A percentile compares a stretch with the other conserved stretches of the same genome.
phyloP scores from a whole-genome alignment of 768 basidiomycete genomes.

The Tylopilus felleus region DNA sequence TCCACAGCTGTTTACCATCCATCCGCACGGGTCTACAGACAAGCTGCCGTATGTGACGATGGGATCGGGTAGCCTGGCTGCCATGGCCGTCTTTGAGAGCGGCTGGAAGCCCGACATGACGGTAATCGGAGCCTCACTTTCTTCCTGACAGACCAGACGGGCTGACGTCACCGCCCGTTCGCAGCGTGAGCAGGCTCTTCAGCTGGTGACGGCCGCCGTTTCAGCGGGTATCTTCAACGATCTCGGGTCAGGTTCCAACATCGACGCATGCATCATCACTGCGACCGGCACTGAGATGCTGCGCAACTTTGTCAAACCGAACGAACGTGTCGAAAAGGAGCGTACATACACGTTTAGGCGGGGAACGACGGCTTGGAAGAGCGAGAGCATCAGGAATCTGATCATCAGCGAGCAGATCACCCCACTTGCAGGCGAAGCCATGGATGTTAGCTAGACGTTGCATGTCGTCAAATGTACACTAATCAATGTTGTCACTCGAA shows the following conservation, averaged over 20 bases:
- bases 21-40: slow-evolving; percentile 96
- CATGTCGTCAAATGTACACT: slow-evolving; percentile 2
- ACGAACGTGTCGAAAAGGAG: slow-evolving; percentile 78
- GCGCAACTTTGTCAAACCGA: slow-evolving; percentile 91
- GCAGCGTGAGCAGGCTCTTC: slow-evolving; percentile 78
- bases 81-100: slow-evolving; percentile 97
- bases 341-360: slow-evolving; percentile 65
- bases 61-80: slow-evolving; percentile 94
- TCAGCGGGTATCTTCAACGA: slow-evolving; percentile 99
- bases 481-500: neutral
- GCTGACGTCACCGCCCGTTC: slow-evolving; percentile 6
- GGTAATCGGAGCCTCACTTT: slow-evolving; percentile 40
- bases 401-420: slow-evolving; percentile 71
- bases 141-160: neutral
- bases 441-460: slow-evolving; percentile 67
- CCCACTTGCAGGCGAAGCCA: slow-evolving; percentile 58
- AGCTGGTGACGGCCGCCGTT: slow-evolving; percentile 81
- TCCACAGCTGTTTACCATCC: slow-evolving; percentile 92
- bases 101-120: slow-evolving; percentile 79
- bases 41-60: slow-evolving; percentile 98
- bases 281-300: slow-evolving; percentile 85
- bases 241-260: slow-evolving; percentile 96
- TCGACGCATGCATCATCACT: slow-evolving; percentile 96
- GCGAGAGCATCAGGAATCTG: slow-evolving; percentile 68
- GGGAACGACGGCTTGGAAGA: slow-evolving; percentile 89